These are phyloP conservation scores for Aspergillus sp. DNA, from an alignment of 2,329 filamentous ascomycete genomes.

Conservation along the genomic window DNA sequence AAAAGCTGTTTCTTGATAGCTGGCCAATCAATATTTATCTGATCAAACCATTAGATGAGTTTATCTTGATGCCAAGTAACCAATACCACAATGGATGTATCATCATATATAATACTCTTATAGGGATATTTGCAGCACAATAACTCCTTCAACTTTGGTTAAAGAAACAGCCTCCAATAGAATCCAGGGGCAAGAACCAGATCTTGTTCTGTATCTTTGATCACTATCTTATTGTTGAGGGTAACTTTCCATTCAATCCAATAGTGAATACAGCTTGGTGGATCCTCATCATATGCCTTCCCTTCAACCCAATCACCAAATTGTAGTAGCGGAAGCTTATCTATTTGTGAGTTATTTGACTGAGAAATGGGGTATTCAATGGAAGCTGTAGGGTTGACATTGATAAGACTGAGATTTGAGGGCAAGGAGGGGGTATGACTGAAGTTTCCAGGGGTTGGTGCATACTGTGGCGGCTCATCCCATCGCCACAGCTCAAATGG, in stretches of 20 bases:
- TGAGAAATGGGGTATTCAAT: not conserved
- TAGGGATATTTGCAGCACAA: slow-evolving; percentile 3
- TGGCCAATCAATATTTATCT: slow-evolving; percentile 19
- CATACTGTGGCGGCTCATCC: slow-evolving; percentile 2
- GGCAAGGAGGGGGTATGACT: not conserved
- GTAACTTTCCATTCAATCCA: slow-evolving; percentile 20
- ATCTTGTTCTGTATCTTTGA: slow-evolving; percentile 8
- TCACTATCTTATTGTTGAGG: slow-evolving; percentile 4
- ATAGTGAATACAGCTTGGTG: slow-evolving; percentile 3
- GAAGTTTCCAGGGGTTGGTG: slow-evolving; percentile 4
- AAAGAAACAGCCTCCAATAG: slow-evolving; percentile 5
- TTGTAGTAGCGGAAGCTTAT: not conserved
- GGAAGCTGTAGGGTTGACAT: not conserved
- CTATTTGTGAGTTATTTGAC: not conserved
- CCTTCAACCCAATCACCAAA: slow-evolving; percentile 2
- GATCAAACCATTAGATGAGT: slow-evolving; percentile 19
- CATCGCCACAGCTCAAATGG: not conserved
- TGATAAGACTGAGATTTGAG: not conserved
- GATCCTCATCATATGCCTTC: slow-evolving; percentile 2
- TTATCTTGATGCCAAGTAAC: slow-evolving; percentile 18
- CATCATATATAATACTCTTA: slow-evolving; percentile 2
- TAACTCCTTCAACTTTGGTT: slow-evolving; percentile 8
- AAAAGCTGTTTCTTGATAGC: slow-evolving; percentile 22
- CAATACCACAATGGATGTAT: slow-evolving; percentile 13
- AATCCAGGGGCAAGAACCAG: slow-evolving; percentile 6